phyloP scores from a whole-genome alignment of 768 basidiomycete species.

The Tylopilus plumbeoviolaceoides region DNA sequence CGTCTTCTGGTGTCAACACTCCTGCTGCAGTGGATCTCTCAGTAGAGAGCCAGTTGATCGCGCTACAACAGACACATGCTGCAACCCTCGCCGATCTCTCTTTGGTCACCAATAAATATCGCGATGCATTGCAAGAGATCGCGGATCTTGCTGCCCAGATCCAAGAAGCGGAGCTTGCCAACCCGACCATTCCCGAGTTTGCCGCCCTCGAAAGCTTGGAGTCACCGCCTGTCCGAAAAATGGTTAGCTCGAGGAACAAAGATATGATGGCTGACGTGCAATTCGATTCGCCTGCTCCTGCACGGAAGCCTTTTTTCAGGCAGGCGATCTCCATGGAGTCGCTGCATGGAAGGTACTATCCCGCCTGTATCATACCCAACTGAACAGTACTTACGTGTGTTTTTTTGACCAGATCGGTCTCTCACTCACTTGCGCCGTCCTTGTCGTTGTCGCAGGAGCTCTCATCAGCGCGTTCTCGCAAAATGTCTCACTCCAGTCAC shows the following conservation, averaged over 20 bases:
- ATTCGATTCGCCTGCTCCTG: slow-evolving; percentile 46
- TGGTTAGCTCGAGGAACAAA: slow-evolving; percentile 45
- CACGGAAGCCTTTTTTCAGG: slow-evolving; percentile 79
- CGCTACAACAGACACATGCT: slow-evolving; percentile 78
- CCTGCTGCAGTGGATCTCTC: slow-evolving; percentile 35
- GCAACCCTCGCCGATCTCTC: slow-evolving; percentile 79
- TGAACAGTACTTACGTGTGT: slow-evolving; percentile 7
- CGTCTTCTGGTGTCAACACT: slow-evolving; percentile 29
- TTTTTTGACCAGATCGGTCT: slow-evolving; percentile 63
- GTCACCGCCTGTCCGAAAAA: slow-evolving; percentile 44
- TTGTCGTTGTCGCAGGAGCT: slow-evolving; percentile 97
- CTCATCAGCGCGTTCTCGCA: slow-evolving; percentile 83
- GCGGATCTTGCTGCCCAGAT: slow-evolving; percentile 91
- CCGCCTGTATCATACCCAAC: background rate
- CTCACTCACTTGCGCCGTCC: slow-evolving; percentile 91
- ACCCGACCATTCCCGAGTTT: slow-evolving; percentile 41
- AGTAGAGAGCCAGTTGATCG: slow-evolving; percentile 59
- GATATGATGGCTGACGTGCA: slow-evolving; percentile 47
- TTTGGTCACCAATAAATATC: slow-evolving; percentile 75
- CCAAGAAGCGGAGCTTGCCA: slow-evolving; percentile 75
- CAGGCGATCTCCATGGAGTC: slow-evolving; percentile 85
- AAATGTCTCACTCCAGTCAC: slow-evolving; percentile 74
- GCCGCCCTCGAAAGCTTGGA: slow-evolving; percentile 42
- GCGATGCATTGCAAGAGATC: slow-evolving; percentile 86
- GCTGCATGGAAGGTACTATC: slow-evolving; percentile 73